Percentiles rank a stretch among this genome's conserved stretches.
Conservation (phyloP, 345 rosid genomes). For the Trapa incisa region DNA sequence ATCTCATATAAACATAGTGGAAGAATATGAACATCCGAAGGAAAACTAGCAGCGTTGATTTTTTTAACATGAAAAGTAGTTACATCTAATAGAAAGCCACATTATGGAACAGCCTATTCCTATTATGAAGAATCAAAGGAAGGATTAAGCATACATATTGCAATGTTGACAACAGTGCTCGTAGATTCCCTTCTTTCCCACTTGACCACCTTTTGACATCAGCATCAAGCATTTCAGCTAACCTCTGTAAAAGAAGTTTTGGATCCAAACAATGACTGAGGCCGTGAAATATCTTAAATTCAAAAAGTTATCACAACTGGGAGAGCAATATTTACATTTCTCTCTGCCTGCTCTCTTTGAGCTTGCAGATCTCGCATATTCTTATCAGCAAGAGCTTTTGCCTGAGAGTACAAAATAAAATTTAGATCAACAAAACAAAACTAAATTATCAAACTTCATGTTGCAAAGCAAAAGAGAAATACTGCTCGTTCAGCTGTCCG, state of each 20-base stretch:
- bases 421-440: not conserved
- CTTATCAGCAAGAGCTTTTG: constrained; percentile 91
- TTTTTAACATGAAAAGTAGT: not conserved
- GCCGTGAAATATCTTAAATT: constrained; percentile 6
- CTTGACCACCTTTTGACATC: constrained; percentile 94
- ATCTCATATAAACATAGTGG: too few species aligned
- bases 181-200: constrained; percentile 88
- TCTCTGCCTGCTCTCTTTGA: constrained; percentile 86
- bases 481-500: constrained; percentile 96
- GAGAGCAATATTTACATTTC: constrained; percentile 39
- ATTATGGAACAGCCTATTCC: not conserved
- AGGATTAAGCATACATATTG: constrained; percentile 59
- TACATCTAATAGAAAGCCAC: not conserved
- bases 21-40: not conserved
- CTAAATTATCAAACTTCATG: constrained; percentile 1
- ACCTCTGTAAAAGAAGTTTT: constrained; percentile 41
- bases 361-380: constrained; percentile 82
- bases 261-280: constrained; percentile 8
- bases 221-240: constrained; percentile 77
- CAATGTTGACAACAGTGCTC: constrained; percentile 92
- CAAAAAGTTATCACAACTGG: constrained; percentile 4
- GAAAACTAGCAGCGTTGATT: not conserved
- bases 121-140: not conserved
- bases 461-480: constrained; percentile 10
- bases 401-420: constrained; percentile 30